A percentile compares a stretch with the other conserved stretches of the same genome.
Evolutionary conservation across 75 land plant species (phyloP).

Genomic region (Adiantum capillusveneris): DNA sequence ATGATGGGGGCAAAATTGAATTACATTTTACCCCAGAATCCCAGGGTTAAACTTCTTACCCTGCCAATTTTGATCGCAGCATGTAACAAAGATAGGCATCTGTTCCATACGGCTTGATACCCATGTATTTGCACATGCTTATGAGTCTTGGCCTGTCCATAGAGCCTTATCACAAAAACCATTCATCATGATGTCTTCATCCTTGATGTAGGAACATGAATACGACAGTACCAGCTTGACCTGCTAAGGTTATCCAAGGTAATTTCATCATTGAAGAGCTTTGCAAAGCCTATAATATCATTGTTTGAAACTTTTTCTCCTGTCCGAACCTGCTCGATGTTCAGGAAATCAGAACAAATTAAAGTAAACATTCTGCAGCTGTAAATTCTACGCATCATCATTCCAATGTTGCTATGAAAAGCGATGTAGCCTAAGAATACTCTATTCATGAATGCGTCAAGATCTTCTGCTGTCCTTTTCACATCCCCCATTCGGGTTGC

Average conservation of each 20-base stretch:
- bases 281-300: constrained; percentile 88
- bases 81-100: constrained; percentile 88
- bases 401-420: neutral
- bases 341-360: neutral
- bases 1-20: too few relatives aligned
- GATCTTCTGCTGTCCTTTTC: constrained; percentile 80
- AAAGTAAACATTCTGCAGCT: neutral
- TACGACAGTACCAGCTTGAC: constrained; percentile 18
- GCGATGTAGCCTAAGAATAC: constrained; percentile 11
- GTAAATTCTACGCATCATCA: neutral
- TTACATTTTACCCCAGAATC: too few relatives aligned
- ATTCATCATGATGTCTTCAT: neutral
- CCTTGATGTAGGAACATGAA: neutral
- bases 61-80: constrained; percentile 67
- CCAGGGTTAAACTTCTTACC: constrained; percentile 42
- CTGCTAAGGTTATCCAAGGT: constrained; percentile 98
- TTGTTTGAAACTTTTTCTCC: constrained; percentile 78
- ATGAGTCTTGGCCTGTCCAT: constrained; percentile 78
- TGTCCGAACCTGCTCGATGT: constrained; percentile 58
- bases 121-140: constrained; percentile 99
- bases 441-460: constrained; percentile 78
- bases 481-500: constrained; percentile 73
- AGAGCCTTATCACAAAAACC: constrained; percentile 2
- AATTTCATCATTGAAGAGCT: constrained; percentile 96
- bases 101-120: constrained; percentile 82